Evolutionary conservation across 306 rosid genomes (phyloP).

Genomic region (Pyrus betulifolia): DNA sequence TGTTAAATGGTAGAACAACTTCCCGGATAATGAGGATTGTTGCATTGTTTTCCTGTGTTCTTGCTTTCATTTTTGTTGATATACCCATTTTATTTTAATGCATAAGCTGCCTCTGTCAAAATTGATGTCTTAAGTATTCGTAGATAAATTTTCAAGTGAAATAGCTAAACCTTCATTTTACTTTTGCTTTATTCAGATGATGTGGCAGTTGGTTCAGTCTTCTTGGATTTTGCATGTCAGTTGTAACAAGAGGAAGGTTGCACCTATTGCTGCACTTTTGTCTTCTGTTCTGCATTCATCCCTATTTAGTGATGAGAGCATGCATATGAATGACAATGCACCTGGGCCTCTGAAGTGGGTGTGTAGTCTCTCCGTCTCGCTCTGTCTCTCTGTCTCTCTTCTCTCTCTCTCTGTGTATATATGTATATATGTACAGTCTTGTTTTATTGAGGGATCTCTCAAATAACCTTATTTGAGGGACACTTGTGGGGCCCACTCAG

Average conservation of each 20-base stretch:
- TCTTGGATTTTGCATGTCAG: slow-evolving; percentile 87
- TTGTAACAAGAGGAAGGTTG: slow-evolving; percentile 91
- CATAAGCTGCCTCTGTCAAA: not conserved
- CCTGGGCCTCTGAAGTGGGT: slow-evolving; percentile 97
- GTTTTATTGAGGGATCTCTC: too few species aligned
- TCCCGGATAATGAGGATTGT: not conserved
- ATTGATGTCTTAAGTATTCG: not conserved
- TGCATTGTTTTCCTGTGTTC: not conserved
- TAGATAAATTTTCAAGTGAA: not conserved
- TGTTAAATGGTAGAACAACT: not conserved
- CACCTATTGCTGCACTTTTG: slow-evolving; percentile 89
- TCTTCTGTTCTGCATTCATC: slow-evolving; percentile 86
- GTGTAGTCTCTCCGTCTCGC: slow-evolving; percentile 21
- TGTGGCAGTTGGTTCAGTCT: slow-evolving; percentile 87
- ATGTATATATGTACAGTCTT: not conserved
- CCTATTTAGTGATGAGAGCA: slow-evolving; percentile 59
- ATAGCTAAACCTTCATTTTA: slow-evolving; percentile 10
- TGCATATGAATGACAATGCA: slow-evolving; percentile 58
- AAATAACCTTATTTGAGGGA: too few species aligned
- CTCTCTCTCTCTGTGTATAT: too few species aligned
- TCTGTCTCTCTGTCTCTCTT: slow-evolving; percentile 10
- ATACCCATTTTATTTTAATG: too few species aligned
- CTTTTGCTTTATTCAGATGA: slow-evolving; percentile 48
- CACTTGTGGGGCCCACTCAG: too few species aligned
- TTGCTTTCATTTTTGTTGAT: not conserved